Evolutionary conservation across 768 basidiomycete genomes (phyloP).

Genomic region (Mycena maculata): DNA sequence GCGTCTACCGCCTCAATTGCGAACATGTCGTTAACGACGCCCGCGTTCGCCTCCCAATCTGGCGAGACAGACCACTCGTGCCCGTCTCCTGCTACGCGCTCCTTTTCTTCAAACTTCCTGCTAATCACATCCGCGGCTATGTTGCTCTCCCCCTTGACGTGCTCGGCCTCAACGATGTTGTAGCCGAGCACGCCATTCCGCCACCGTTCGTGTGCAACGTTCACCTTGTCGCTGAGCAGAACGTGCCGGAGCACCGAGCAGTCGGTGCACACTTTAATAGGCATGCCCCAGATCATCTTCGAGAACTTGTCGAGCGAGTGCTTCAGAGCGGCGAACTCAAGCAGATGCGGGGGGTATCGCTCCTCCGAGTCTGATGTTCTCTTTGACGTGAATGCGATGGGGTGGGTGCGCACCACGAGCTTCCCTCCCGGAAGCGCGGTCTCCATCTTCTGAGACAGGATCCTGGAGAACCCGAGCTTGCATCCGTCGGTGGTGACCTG

Average conservation of each 20-base stretch:
- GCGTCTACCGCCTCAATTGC: background rate
- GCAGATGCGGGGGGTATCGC: conserved; percentile 41
- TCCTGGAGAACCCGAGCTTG: conserved; percentile 40
- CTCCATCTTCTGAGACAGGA: conserved; percentile 18
- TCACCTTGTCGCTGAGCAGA: background rate
- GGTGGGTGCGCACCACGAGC: conserved; percentile 33
- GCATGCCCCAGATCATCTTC: background rate
- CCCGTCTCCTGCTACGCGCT: background rate
- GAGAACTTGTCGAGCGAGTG: background rate
- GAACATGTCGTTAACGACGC: background rate
- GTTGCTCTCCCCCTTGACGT: background rate
- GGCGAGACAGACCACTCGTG: background rate
- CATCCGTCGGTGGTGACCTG: conserved; percentile 42
- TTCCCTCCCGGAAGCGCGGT: conserved; percentile 19
- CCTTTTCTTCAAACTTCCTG: background rate
- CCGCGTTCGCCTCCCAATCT: background rate
- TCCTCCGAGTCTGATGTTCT: conserved; percentile 44
- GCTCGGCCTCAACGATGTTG: background rate
- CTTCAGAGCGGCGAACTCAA: no score
- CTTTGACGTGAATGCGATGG: conserved; percentile 47
- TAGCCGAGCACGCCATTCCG: background rate
- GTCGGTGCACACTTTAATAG: background rate
- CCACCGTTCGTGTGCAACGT: background rate
- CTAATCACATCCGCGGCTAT: background rate
- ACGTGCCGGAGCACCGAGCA: background rate